Conservation (phyloP, 2,329 filamentous ascomycete species). For the Penicillium sp. region DNA sequence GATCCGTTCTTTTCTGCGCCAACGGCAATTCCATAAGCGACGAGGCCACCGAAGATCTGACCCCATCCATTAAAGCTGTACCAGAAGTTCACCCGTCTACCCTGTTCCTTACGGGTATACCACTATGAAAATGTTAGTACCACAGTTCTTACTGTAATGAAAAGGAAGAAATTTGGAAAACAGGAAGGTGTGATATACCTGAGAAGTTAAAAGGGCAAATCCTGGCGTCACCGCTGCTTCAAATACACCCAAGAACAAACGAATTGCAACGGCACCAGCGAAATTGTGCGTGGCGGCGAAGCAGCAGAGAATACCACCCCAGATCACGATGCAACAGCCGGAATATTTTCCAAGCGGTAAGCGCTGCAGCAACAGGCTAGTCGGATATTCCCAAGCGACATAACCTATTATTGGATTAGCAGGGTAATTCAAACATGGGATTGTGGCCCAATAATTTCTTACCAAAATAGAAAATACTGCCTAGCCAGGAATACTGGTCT, state of each 20-base stretch:
- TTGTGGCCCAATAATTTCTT: slow-evolving; percentile 11
- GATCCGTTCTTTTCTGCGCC: slow-evolving; percentile 60
- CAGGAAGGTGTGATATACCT: slow-evolving; percentile 32
- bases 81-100: slow-evolving; percentile 66
- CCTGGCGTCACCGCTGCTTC: slow-evolving; percentile 72
- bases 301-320: slow-evolving; percentile 64
- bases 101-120: slow-evolving; percentile 74
- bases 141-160: too few species aligned
- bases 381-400: slow-evolving; percentile 67
- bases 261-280: slow-evolving; percentile 64
- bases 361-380: slow-evolving; percentile 65
- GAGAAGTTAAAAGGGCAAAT: slow-evolving; percentile 68
- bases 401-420: slow-evolving; percentile 38
- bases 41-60: slow-evolving; percentile 65
- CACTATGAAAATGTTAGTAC: slow-evolving; percentile 50
- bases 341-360: slow-evolving; percentile 70
- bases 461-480: slow-evolving; percentile 57
- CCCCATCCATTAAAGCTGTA: slow-evolving; percentile 70
- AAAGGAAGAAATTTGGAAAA: too few species aligned
- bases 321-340: slow-evolving; percentile 66
- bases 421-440: not conserved
- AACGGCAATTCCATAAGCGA: slow-evolving; percentile 68
- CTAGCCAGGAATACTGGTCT: slow-evolving; percentile 57
- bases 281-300: slow-evolving; percentile 67
- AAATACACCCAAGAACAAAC: slow-evolving; percentile 70